Evolutionary conservation across 164 flowering plant species (phyloP).

Genomic region (Aristolochia fimbriata): DNA sequence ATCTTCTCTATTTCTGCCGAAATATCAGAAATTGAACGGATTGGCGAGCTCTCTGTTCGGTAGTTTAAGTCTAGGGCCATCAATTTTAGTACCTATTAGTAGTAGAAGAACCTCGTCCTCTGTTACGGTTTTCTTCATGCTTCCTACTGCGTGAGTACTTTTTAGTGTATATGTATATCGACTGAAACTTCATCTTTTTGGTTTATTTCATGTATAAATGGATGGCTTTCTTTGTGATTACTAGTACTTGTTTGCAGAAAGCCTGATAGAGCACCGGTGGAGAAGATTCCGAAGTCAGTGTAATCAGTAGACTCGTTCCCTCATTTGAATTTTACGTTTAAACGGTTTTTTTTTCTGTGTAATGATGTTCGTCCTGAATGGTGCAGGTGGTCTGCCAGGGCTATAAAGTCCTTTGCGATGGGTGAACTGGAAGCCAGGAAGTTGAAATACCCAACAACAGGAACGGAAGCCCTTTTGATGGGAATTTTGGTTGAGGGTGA

Average conservation of each 20-base stretch:
- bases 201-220: background rate
- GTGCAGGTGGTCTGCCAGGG: constrained; percentile 31
- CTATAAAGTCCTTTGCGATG: constrained; percentile 41
- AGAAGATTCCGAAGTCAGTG: constrained; percentile 45
- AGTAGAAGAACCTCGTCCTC: background rate
- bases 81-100: background rate
- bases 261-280: constrained; percentile 27
- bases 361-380: background rate
- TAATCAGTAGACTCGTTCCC: background rate
- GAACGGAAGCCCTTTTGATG: constrained; percentile 79
- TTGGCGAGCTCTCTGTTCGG: background rate
- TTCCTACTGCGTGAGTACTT: constrained; percentile 9
- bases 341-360: no score
- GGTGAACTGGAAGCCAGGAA: constrained; percentile 58
- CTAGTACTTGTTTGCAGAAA: constrained; percentile 31
- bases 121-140: constrained; percentile 1
- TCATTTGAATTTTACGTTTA: background rate
- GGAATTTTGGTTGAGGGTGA: constrained; percentile 52
- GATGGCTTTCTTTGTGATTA: background rate
- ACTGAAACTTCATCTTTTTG: background rate
- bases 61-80: background rate
- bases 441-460: constrained; percentile 52
- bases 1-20: background rate
- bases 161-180: no score
- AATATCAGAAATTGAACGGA: background rate